Evolutionary conservation across 2,329 filamentous ascomycete species (phyloP).

Genomic region (Orbilia javanica): DNA sequence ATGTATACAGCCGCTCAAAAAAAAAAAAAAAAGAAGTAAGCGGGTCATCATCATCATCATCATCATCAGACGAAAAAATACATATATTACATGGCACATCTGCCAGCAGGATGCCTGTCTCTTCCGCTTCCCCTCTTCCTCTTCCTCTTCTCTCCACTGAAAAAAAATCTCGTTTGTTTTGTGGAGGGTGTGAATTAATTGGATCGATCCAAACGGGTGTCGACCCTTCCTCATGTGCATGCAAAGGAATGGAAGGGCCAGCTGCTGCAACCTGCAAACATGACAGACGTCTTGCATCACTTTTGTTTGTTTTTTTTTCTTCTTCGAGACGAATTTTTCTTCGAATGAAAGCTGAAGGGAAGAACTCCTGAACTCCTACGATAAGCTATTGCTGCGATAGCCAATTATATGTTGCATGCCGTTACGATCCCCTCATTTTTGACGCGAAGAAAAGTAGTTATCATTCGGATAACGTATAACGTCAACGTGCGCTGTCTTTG

Average conservation of each 20-base stretch:
- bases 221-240: background rate
- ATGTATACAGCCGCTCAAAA: background rate
- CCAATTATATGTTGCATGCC: background rate
- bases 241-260: background rate
- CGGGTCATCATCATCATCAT: too few relatives aligned
- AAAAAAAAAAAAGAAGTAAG: background rate
- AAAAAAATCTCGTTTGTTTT: background rate
- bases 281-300: slow-evolving; percentile 22
- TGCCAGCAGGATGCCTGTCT: slow-evolving; percentile 20
- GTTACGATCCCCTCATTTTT: background rate
- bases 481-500: slow-evolving; percentile 4
- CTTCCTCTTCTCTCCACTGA: background rate
- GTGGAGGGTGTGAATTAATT: background rate
- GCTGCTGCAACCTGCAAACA: slow-evolving; percentile 18
- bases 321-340: slow-evolving; percentile 18
- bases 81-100: background rate
- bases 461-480: background rate
- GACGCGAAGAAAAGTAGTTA: background rate
- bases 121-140: too few relatives aligned
- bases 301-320: too few relatives aligned
- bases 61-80: slow-evolving; percentile 12
- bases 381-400: slow-evolving; percentile 2
- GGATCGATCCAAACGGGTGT: background rate
- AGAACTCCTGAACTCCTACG: slow-evolving; percentile 32
- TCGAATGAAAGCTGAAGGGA: slow-evolving; percentile 1